phyloP scores from a whole-genome alignment of 768 basidiomycete species.

The Pleurotus sapidus region DNA sequence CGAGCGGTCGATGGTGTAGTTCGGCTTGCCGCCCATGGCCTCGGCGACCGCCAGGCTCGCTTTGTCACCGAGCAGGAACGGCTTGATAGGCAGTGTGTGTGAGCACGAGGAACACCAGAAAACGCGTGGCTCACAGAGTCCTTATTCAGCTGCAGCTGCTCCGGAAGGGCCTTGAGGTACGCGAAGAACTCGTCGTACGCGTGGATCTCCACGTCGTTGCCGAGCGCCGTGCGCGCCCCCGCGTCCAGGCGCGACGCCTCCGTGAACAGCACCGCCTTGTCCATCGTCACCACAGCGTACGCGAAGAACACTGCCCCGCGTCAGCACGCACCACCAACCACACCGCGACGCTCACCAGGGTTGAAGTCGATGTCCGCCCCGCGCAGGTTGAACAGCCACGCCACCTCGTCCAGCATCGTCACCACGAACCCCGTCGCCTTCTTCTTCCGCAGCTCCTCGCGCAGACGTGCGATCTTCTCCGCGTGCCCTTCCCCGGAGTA shows the following conservation, averaged over 20 bases:
- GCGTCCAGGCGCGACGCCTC: conserved; percentile 49
- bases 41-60: conserved; percentile 81
- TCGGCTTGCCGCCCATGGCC: conserved; percentile 69
- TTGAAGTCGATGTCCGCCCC: conserved; percentile 93
- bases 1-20: conserved; percentile 60
- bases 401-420: conserved; percentile 91
- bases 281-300: conserved; percentile 73
- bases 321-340: not conserved
- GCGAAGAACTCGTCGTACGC: conserved; percentile 70
- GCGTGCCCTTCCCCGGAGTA: conserved; percentile 62
- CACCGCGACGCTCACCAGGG: conserved; percentile 30
- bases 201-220: conserved; percentile 55
- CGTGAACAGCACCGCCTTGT: conserved; percentile 67
- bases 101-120: not conserved
- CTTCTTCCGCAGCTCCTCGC: conserved; percentile 63
- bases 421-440: conserved; percentile 74
- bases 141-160: conserved; percentile 27
- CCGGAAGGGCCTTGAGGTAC: conserved; percentile 52
- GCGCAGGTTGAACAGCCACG: conserved; percentile 92
- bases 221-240: conserved; percentile 45
- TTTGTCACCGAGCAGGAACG: conserved; percentile 73
- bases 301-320: conserved; percentile 76
- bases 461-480: conserved; percentile 66
- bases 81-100: conserved; percentile 33
- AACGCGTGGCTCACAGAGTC: conserved; percentile 23